These are phyloP conservation scores for Zygosaccharomyces sapae DNA, from an alignment of 1,139 yeast genomes.

Conservation along the genomic window DNA sequence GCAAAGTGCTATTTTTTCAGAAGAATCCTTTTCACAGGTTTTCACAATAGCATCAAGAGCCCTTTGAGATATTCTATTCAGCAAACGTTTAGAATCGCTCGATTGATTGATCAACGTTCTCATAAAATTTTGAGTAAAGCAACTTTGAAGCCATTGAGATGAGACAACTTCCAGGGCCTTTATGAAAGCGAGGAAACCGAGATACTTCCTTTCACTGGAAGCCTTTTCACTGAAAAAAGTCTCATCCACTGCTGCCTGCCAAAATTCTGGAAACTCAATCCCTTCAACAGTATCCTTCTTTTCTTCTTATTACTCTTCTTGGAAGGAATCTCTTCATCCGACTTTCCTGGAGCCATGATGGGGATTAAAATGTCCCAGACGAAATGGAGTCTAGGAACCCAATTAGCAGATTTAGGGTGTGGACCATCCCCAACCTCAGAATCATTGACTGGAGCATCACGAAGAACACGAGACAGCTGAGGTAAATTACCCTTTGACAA, in stretches of 20 bases:
- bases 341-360: slow-evolving; percentile 33
- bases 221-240: slow-evolving; percentile 70
- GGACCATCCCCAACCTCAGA: slow-evolving; percentile 37
- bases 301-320: slow-evolving; percentile 36
- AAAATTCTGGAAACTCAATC: slow-evolving; percentile 61
- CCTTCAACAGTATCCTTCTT: slow-evolving; percentile 32
- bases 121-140: slow-evolving; percentile 69
- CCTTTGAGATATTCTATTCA: slow-evolving; percentile 62
- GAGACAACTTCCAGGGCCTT: slow-evolving; percentile 43
- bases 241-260: slow-evolving; percentile 78
- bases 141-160: slow-evolving; percentile 36
- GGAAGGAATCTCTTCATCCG: slow-evolving; percentile 24
- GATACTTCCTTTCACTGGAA: slow-evolving; percentile 79
- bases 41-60: slow-evolving; percentile 45
- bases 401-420: slow-evolving; percentile 51
- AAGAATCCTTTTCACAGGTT: slow-evolving; percentile 35
- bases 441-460: slow-evolving; percentile 45
- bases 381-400: slow-evolving; percentile 78
- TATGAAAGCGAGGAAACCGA: slow-evolving; percentile 76
- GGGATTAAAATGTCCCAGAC: slow-evolving; percentile 71
- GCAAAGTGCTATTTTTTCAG: slow-evolving; percentile 45
- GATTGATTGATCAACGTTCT: slow-evolving; percentile 77
- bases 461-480: slow-evolving; percentile 58
- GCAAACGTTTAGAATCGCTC: slow-evolving; percentile 57
- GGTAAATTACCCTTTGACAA: slow-evolving; percentile 62